Base-by-base conservation (phyloP, 2,329 filamentous ascomycete genomes). In the Colletotrichum sp. region DNA sequence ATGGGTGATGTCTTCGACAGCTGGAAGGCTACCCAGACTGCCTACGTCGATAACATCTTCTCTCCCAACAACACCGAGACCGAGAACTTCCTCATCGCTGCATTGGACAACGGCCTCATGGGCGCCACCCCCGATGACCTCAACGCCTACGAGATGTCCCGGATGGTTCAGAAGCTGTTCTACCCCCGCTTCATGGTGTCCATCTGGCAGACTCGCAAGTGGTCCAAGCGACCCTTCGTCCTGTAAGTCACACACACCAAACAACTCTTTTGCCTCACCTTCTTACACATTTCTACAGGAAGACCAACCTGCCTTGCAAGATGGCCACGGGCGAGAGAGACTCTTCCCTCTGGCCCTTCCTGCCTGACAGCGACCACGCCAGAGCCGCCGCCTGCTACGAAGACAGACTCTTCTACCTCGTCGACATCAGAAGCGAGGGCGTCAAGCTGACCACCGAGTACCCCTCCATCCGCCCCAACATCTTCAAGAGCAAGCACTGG, bases 61-160 rank as follows among this genome's bases (percentile, higher is more conserved):
- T 59, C 25, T 6, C 63, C 63, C 5, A 68, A 39, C 7, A 34
- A 72, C 49, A 59, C 25, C 6, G 52, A 30, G 3, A 68, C 63
- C 9, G 32, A 44, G 9, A 66, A 34, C 32, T 72, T 27, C 52
- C 19, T 72, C 30, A 30, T 25, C 5, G 49, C 70, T 13, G n/a
- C 70, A 1, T 1, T 72, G n/a, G 70, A 72, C n/a, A 72, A 72
- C 49, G 70, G 70, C n/a, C 32, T 72, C 4, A 72, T 72, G 70
- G 11, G 19, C 1, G 52, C 19, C 4, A 34, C 52, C 7, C 70
- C 70, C 3, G 70, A 72, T 25, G 63, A 72, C 7, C 9, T 72
- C n/a, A 30, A 49, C 49, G 32, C 19, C 16, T 44, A n/a, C 8
- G 70, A 72, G 8, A 72, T 72, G 63, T 67, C 70, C 27, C 49